Conservation (phyloP, 345 rosid species). For the Gossypium rotundifolium region DNA sequence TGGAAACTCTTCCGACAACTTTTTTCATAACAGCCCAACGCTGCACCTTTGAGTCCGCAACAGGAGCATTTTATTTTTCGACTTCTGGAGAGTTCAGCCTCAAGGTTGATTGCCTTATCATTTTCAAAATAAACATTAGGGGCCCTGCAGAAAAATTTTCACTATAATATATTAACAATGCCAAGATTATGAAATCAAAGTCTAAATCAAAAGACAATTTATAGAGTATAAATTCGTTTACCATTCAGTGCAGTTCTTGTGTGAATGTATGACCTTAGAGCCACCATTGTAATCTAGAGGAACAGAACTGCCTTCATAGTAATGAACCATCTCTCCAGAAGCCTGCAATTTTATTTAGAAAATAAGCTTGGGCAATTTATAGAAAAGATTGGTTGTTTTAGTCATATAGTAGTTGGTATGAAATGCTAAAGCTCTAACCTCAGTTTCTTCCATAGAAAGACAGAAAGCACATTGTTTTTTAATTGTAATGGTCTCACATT, state of each 20-base stretch:
- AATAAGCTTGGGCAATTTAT: neutral
- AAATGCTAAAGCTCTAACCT: slow-evolving; percentile 37
- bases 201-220: neutral
- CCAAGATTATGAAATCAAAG: neutral
- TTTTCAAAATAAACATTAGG: slow-evolving; percentile 81
- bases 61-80: slow-evolving; percentile 63
- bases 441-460: slow-evolving; percentile 57
- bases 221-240: slow-evolving; percentile 24
- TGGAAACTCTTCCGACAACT: slow-evolving; percentile 73
- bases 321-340: slow-evolving; percentile 83
- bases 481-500: slow-evolving; percentile 26
- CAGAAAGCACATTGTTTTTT: slow-evolving; percentile 67
- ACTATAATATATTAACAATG: neutral
- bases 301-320: slow-evolving; percentile 56
- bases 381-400: neutral
- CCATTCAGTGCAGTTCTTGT: slow-evolving; percentile 88
- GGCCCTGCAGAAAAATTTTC: slow-evolving; percentile 46
- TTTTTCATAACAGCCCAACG: slow-evolving; percentile 84
- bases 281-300: slow-evolving; percentile 49
- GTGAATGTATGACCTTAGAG: slow-evolving; percentile 59
- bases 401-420: neutral
- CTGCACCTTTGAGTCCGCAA: slow-evolving; percentile 92
- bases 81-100: slow-evolving; percentile 80
- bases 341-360: slow-evolving; percentile 38
- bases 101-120: slow-evolving; percentile 67